Conservation (phyloP, 2,329 filamentous ascomycete genomes). For the Fusarium coffeatum region DNA sequence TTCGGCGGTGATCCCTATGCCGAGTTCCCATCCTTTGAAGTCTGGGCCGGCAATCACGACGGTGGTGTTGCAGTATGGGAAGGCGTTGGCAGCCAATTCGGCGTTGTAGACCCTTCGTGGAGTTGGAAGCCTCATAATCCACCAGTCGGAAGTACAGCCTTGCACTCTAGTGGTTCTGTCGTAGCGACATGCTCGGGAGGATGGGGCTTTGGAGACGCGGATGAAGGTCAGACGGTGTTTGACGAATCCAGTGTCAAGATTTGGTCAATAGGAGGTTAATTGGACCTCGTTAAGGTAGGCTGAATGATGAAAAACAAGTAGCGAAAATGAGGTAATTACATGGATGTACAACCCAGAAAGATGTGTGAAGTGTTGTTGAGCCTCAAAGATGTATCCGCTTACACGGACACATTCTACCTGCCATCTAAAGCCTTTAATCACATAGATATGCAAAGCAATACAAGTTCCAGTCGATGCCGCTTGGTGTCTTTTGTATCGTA, state of each 20-base stretch:
- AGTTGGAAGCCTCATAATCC: conserved; percentile 61
- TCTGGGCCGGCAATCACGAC: conserved; percentile 69
- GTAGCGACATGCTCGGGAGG: conserved; percentile 67
- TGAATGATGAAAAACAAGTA: not conserved
- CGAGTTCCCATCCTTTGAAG: conserved; percentile 62
- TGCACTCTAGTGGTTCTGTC: conserved; percentile 67
- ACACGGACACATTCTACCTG: not conserved
- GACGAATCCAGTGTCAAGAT: conserved; percentile 44
- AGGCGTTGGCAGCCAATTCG: conserved; percentile 61
- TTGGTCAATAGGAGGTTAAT: conserved; percentile 43
- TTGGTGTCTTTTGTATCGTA: conserved; percentile 25
- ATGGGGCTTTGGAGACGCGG: conserved; percentile 53
- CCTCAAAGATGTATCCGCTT: not conserved
- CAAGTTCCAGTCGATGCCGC: not conserved
- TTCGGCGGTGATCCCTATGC: conserved; percentile 56
- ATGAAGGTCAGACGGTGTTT: conserved; percentile 31
- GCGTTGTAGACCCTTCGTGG: conserved; percentile 60
- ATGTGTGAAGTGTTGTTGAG: not conserved
- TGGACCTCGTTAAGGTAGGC: not conserved
- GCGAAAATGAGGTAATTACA: not conserved
- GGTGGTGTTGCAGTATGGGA: conserved; percentile 71
- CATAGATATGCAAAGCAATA: not conserved
- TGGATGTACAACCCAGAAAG: not conserved
- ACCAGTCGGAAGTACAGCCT: conserved; percentile 61
- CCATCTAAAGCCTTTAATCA: not conserved